phyloP scores from a whole-genome alignment of 2,329 filamentous ascomycete species.

The Ascosphaera aggregata region DNA sequence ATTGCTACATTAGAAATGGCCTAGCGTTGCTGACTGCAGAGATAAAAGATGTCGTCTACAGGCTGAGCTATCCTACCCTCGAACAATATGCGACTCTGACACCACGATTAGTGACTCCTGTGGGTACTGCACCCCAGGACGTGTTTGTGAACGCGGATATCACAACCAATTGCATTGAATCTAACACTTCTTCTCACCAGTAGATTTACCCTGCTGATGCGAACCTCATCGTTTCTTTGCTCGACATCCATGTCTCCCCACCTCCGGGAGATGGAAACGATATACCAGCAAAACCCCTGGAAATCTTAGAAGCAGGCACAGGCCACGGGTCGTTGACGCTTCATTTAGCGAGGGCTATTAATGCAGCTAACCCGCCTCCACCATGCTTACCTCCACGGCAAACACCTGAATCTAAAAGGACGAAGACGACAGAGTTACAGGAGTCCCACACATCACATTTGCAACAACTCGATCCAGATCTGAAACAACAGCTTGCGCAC shows the following conservation, averaged over 20 bases:
- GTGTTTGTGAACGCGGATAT: too few species aligned
- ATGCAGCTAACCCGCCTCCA: conserved; percentile 41
- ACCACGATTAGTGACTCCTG: conserved; percentile 50
- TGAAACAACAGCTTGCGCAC: conserved; percentile 2
- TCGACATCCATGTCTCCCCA: conserved; percentile 44
- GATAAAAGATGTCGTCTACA: conserved; percentile 24
- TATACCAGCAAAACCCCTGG: conserved; percentile 29
- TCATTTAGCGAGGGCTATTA: conserved; percentile 50
- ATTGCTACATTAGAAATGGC: too few species aligned
- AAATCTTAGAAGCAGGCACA: conserved; percentile 66
- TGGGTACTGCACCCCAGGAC: too few species aligned
- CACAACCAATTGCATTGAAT: too few species aligned
- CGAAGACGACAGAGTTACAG: conserved; percentile 7
- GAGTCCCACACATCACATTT: too few species aligned
- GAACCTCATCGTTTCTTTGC: conserved; percentile 47
- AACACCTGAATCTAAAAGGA: conserved; percentile 8
- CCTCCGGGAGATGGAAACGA: conserved; percentile 11
- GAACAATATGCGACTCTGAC: conserved; percentile 49
- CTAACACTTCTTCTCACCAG: too few species aligned
- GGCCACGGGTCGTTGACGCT: conserved; percentile 64
- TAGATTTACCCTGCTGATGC: conserved; percentile 56
- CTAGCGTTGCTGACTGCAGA: too few species aligned
- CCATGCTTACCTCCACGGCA: conserved; percentile 18
- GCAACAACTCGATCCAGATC: conserved; percentile 5
- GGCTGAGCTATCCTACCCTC: conserved; percentile 41